Percentiles rank a stretch among this genome's conserved stretches.
Evolutionary conservation across 2,329 filamentous ascomycete genomes (phyloP).

Genomic region (Microcyclosporella mali): DNA sequence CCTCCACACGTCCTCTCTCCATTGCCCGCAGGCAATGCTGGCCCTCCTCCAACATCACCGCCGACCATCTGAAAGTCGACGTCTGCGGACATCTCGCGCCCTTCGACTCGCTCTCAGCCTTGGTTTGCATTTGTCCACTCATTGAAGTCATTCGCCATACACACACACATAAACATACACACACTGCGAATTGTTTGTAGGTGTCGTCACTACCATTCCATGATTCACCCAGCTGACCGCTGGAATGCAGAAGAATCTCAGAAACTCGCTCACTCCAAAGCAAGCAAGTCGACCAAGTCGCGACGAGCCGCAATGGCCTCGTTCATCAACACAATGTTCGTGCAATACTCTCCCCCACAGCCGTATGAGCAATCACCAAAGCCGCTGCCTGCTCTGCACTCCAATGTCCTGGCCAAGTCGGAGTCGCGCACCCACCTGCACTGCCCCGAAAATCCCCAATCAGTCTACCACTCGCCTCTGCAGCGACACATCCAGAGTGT

Average conservation of each 20-base stretch:
- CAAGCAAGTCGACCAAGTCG: not conserved
- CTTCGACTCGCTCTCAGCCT: too few relatives aligned
- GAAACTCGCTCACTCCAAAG: not conserved
- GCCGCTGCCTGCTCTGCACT: constrained; percentile 40
- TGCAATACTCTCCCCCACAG: constrained; percentile 38
- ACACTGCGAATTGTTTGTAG: not conserved
- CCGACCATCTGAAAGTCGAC: too few relatives aligned
- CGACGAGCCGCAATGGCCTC: constrained; percentile 54
- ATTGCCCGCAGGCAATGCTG: too few relatives aligned
- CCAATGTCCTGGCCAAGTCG: constrained; percentile 37
- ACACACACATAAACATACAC: too few relatives aligned
- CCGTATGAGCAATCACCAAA: constrained; percentile 31
- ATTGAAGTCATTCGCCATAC: too few relatives aligned
- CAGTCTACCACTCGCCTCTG: constrained; percentile 29
- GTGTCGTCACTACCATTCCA: constrained; percentile 1
- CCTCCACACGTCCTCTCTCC: too few relatives aligned
- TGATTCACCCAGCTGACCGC: not conserved
- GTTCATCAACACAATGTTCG: constrained; percentile 77
- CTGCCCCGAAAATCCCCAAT: constrained; percentile 25
- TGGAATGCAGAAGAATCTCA: constrained; percentile 1
- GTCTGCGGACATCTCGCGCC: too few relatives aligned
- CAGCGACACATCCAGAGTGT: constrained; percentile 29
- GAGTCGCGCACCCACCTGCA: constrained; percentile 34
- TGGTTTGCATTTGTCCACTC: too few relatives aligned
- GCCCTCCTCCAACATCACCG: too few relatives aligned